Base-by-base conservation (phyloP, 1,284 basidiomycete species). In the Neotropicomus parvogracilis region DNA sequence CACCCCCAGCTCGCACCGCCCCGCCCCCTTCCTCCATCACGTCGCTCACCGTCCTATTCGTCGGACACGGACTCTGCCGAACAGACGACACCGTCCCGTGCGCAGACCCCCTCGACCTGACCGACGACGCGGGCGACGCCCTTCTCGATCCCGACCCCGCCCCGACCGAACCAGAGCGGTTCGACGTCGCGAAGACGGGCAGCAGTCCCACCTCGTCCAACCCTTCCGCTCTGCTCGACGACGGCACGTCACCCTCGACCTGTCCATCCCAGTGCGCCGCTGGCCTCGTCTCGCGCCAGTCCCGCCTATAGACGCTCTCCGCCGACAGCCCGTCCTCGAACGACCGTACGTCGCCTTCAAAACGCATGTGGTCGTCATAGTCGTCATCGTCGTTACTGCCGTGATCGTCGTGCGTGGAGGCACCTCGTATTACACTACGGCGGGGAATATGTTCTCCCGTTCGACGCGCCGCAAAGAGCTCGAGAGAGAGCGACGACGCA, bases 211-310 rank as follows among this genome's bases (percentile, higher is more conserved):
- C 54, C 19, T 67, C 52, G 56, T 74, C 59, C 41, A 68, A n/a
- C 61, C 67, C 63, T 12, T 75, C 75, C 12, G 59, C 59, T 40
- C 59, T 68, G 13, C 39, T 43, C 20, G 12, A 46, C 48, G 34
- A 42, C 36, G 48, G 39, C 27, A 10, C 27, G 0, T 26, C 20
- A 12, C 46, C 44, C 3, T 52, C 52, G 4, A 20, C 39, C 7
- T 52, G 49, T 29, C 40, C 50, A 36, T 55, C 67, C 21, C 57
- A 53, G 11, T 49, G 52, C 21, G 59, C 55, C 4, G 58, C 52
- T 28, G 75, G 53, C n/a, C 78, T 65, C 9, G 80, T 78, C 65
- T 88, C 87, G 31, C 83, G 73, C 85, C 85, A 89, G 62, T 88
- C 87, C 19, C 86, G 74, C 50, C 75, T 73, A 64, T 86, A 88